Conservation (phyloP, 257 asterid species). For the Datura wrightii region DNA sequence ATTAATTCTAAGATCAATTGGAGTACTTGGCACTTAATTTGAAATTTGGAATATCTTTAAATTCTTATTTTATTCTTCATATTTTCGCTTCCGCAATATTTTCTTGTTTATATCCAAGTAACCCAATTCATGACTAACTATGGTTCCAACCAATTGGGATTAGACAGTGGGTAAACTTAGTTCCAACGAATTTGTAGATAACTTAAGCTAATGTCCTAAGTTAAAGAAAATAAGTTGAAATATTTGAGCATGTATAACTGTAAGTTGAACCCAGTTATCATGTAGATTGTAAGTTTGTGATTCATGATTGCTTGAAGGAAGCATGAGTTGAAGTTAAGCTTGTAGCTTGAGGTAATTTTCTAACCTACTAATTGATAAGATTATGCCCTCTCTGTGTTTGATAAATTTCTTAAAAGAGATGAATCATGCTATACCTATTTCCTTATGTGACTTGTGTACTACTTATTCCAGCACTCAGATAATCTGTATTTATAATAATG, state of each 20-base stretch:
- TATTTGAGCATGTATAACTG: background rate
- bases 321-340: background rate
- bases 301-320: slow-evolving; percentile 16
- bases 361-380: slow-evolving; percentile 9
- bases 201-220: background rate
- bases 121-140: background rate
- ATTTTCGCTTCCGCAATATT: background rate
- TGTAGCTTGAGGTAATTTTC: background rate
- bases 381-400: background rate
- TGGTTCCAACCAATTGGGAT: background rate
- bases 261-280: background rate
- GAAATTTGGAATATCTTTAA: too few species aligned
- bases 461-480: background rate
- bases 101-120: background rate
- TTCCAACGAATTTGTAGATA: background rate
- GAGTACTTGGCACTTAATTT: too few species aligned
- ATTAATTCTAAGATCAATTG: too few species aligned
- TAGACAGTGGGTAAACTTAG: background rate
- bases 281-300: slow-evolving; percentile 9
- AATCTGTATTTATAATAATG: background rate
- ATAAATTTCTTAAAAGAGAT: background rate
- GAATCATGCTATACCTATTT: background rate
- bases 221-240: background rate
- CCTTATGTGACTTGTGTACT: background rate
- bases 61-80: background rate